Evolutionary conservation across 805 yeast species (phyloP).

Genomic region (Jamesozyma gamospora): DNA sequence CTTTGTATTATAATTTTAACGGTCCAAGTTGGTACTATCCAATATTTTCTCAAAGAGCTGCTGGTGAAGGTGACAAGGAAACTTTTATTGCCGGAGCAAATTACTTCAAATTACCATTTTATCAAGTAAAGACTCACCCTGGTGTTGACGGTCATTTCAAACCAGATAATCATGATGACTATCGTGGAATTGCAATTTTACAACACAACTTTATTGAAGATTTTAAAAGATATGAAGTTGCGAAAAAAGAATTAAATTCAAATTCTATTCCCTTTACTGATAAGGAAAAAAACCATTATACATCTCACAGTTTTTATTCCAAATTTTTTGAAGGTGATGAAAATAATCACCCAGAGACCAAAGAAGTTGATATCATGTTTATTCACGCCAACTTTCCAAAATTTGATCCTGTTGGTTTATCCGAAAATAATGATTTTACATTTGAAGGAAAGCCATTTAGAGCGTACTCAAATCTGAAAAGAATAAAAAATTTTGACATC

Average conservation of each 20-base stretch:
- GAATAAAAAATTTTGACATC: conserved; percentile 18
- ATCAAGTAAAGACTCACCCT: conserved; percentile 37
- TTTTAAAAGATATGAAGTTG: conserved; percentile 22
- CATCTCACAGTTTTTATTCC: conserved; percentile 4
- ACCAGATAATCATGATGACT: conserved; percentile 22
- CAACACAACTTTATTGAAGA: conserved; percentile 66
- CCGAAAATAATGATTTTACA: conserved; percentile 13
- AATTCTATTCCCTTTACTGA: conserved; percentile 3
- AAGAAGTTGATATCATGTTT: conserved; percentile 24
- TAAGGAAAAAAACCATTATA: conserved; percentile 1
- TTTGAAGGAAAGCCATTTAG: conserved; percentile 9
- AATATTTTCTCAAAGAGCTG: conserved; percentile 60
- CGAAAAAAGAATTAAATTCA: conserved; percentile 7
- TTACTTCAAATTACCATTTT: conserved; percentile 37
- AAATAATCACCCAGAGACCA: conserved; percentile 2
- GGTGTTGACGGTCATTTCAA: conserved; percentile 32
- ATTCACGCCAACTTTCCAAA: conserved; percentile 35
- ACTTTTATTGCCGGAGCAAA: conserved; percentile 60
- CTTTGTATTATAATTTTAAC: conserved; percentile 54
- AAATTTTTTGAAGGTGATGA: conserved; percentile 4
- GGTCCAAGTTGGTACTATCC: conserved; percentile 66
- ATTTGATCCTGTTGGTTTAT: conserved; percentile 28
- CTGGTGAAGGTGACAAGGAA: conserved; percentile 76
- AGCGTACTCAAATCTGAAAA: conserved; percentile 10
- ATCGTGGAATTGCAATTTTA: conserved; percentile 67